Conservation (phyloP, 495 filamentous ascomycete species). For the Margaritispora aquatica region DNA sequence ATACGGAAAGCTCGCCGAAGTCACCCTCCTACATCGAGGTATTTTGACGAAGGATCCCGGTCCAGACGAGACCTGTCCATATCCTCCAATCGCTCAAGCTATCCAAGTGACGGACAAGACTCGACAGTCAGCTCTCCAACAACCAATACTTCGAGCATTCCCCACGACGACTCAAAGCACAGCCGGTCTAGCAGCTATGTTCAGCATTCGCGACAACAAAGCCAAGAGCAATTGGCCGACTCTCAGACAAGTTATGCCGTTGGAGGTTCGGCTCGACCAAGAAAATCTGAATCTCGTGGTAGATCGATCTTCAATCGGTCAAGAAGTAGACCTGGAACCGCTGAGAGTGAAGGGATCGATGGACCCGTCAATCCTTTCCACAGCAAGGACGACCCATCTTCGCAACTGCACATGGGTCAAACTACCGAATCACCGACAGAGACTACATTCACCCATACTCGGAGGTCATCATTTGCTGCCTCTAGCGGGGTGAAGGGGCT, state of each 20-base stretch:
- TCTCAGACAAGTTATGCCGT: not conserved
- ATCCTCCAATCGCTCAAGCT: not conserved
- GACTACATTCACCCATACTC: not conserved
- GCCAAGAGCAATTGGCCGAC: constrained; percentile 1
- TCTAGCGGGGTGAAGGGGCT: constrained; percentile 1
- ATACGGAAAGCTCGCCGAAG: constrained; percentile 2
- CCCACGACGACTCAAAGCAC: not conserved
- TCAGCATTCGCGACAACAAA: constrained; percentile 2
- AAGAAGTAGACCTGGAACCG: not conserved
- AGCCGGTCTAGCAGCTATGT: not conserved
- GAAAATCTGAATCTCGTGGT: not conserved
- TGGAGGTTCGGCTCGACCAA: not conserved
- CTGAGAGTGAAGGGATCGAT: not conserved
- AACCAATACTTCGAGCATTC: not conserved
- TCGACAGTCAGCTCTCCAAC: not conserved
- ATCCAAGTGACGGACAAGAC: not conserved
- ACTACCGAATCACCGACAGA: not conserved
- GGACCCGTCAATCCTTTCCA: not conserved
- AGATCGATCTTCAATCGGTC: constrained; percentile 2
- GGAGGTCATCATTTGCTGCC: not conserved
- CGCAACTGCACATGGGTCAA: not conserved
- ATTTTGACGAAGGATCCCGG: not conserved
- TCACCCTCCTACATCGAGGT: constrained; percentile 10
- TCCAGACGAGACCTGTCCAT: not conserved
- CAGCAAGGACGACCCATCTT: not conserved